Evolutionary conservation across 768 basidiomycete genomes (phyloP), one percentile per base, ranked within the genome.

Genomic region (Tremella mesenterica): DNA sequence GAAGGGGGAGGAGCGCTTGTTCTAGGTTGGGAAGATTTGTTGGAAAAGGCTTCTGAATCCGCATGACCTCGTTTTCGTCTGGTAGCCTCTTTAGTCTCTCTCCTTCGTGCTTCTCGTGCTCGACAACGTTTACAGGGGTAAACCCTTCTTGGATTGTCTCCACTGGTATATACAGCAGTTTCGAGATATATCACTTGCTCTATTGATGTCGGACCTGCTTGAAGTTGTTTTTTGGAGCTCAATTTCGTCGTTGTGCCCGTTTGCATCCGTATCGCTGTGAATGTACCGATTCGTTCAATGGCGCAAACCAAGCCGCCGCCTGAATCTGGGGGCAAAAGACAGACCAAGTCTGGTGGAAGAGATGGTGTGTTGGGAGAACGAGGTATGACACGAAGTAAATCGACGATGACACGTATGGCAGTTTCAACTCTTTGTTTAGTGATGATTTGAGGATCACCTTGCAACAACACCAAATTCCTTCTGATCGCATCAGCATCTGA

Each of bases 71-170:
- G 54, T 38, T 63, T 65, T 28, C 57, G 59, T 52, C 66, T 43
- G 30, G 50, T 60, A 7, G 60, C 56, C 30, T 65, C 65, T 44
- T 70, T 70, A 20, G 50, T 58, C n/a, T 57, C 53, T 18, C 61
- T 50, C 26, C 69, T 41, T 29, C 60, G 51, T 9, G 59, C 59
- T 50, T 73, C 71, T 18, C 71, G 31, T 26, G 53, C 52, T 18
- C 68, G 44, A 59, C 71, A 73, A 30, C 64, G 46, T 29, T 61
- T 64, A 50, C 71, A 73, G 1, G 65, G 69, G 50, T 64, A 73
- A 5, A 69, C 69, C 47, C 67, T 34, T 34, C 52, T 61, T 5
- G 63, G 64, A 29, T 59, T 55, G n/a, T 70, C 71, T 7, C 62
- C 65, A 25, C 60, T 64, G 60, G 56, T 66, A 54, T 67, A 71